phyloP scores from a whole-genome alignment of 441 rosid species.

The Macaranga tanarius region DNA sequence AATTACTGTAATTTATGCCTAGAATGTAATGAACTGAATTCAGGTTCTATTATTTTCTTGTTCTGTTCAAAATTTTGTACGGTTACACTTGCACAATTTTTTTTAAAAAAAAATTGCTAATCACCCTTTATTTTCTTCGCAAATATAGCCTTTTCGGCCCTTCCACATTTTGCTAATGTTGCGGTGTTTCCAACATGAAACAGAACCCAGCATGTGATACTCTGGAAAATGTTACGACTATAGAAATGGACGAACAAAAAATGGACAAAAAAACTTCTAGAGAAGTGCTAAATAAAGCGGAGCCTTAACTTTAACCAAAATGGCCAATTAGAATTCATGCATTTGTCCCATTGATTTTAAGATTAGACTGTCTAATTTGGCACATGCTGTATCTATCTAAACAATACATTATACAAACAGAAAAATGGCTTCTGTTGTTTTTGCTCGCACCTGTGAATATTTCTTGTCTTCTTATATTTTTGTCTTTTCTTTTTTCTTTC shows the following conservation, averaged over 20 bases:
- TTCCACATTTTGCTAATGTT: not conserved
- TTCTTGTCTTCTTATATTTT: conserved; percentile 14
- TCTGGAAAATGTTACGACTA: not conserved
- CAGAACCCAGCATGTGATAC: conserved; percentile 9
- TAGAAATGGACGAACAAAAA: not conserved
- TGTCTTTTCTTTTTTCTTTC: not conserved
- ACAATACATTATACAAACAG: not conserved
- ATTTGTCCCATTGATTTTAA: not conserved
- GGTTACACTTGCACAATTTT: too few species aligned
- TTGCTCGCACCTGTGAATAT: conserved; percentile 13
- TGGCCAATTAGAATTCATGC: not conserved
- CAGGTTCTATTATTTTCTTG: not conserved
- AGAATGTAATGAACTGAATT: conserved; percentile 15
- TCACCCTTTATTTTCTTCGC: too few species aligned
- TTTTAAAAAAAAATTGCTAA: too few species aligned
- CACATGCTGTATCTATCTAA: not conserved
- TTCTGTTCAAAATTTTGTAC: not conserved
- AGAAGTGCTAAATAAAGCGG: not conserved
- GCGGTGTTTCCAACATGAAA: not conserved
- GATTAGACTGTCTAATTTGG: not conserved
- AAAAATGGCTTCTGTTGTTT: conserved; percentile 12
- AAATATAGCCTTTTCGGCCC: too few species aligned
- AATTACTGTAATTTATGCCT: not conserved
- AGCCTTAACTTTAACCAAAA: conserved; percentile 9
- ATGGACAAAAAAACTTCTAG: not conserved